Percentiles rank a stretch among this genome's conserved stretches.
Evolutionary conservation across 441 rosid genomes (phyloP).

Genomic region (Codiaeum variegatum): DNA sequence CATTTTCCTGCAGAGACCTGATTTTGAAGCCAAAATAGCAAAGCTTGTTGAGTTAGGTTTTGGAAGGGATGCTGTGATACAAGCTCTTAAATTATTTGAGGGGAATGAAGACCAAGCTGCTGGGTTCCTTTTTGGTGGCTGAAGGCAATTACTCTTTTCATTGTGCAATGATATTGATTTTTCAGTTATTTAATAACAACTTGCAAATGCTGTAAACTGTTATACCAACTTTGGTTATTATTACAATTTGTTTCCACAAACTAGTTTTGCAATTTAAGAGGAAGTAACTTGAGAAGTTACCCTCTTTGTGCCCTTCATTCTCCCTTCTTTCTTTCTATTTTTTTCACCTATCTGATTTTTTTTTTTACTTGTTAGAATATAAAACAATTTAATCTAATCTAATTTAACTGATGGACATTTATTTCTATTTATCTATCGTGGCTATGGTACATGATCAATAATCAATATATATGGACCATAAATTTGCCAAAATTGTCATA

Average conservation of each 20-base stretch:
- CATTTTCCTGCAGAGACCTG: slow-evolving; percentile 48
- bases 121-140: slow-evolving; percentile 89
- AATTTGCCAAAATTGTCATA: no score
- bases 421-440: no score
- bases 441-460: no score
- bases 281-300: not conserved
- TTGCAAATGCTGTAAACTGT: slow-evolving; percentile 1
- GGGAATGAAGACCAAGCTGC: slow-evolving; percentile 99
- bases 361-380: no score
- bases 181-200: slow-evolving; percentile 10
- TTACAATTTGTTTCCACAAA: not conserved
- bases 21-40: slow-evolving; percentile 79
- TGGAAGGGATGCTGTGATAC: slow-evolving; percentile 64
- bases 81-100: slow-evolving; percentile 68
- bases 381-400: no score
- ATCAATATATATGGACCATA: no score
- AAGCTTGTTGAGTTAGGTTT: slow-evolving; percentile 89
- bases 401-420: no score
- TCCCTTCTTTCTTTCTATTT: no score
- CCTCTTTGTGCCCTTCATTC: not conserved
- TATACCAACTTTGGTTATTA: not conserved
- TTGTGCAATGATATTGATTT: slow-evolving; percentile 20
- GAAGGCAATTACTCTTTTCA: slow-evolving; percentile 18
- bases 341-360: no score
- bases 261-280: not conserved